These are phyloP conservation scores for Polygonum aviculare DNA, from an alignment of 148 eudicot species.

Conservation along the genomic window DNA sequence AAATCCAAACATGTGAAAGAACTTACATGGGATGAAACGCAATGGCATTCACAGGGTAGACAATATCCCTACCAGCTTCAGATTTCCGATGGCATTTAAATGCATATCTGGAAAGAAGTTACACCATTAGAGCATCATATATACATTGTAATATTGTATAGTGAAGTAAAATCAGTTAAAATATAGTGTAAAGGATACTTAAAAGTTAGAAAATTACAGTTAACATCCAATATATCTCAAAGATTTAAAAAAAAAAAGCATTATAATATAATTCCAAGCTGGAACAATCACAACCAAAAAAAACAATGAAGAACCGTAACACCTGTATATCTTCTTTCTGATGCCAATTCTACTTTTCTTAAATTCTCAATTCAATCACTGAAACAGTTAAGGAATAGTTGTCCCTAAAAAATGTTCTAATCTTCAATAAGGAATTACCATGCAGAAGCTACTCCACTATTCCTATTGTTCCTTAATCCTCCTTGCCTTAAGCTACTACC, in stretches of 20 bases:
- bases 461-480: background rate
- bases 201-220: background rate
- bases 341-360: background rate
- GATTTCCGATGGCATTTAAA: conserved; percentile 92
- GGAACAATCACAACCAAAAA: background rate
- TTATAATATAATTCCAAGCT: background rate
- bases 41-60: conserved; percentile 92
- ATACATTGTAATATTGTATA: background rate
- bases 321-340: background rate
- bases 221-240: background rate
- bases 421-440: background rate
- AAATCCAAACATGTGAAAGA: background rate
- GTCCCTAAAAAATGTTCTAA: background rate
- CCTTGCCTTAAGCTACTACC: background rate
- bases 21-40: conserved; percentile 94
- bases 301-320: background rate
- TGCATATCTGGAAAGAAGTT: conserved; percentile 54
- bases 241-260: background rate
- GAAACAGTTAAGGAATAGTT: background rate
- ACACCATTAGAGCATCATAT: background rate
- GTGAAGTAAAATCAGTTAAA: background rate
- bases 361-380: background rate
- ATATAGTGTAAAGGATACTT: background rate
- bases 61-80: conserved; percentile 93
- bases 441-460: background rate